These are phyloP conservation scores for Paecilomyces variotii DNA, from an alignment of 2,329 filamentous ascomycete genomes.

Conservation along the genomic window DNA sequence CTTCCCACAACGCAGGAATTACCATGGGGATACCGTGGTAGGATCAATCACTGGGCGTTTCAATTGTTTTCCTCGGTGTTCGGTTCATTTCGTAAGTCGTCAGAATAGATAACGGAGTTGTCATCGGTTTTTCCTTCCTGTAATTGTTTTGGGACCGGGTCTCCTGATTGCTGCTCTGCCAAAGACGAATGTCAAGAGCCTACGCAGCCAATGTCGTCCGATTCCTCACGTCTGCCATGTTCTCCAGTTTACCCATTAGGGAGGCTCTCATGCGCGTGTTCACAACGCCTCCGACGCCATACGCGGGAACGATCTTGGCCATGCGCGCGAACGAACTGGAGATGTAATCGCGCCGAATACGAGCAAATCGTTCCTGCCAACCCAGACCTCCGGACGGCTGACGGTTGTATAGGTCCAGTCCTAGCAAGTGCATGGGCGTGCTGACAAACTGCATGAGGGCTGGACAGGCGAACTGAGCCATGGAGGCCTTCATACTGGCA, in stretches of 20 bases:
- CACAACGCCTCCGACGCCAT: conserved; percentile 79
- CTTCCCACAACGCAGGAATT: neutral
- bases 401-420: conserved; percentile 79
- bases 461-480: conserved; percentile 74
- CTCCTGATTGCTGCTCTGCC: too few species aligned
- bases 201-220: neutral
- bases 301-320: conserved; percentile 79
- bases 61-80: neutral
- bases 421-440: conserved; percentile 78
- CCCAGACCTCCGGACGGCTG: conserved; percentile 34
- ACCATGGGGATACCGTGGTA: neutral
- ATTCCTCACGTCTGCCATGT: conserved; percentile 36
- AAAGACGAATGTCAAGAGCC: too few species aligned
- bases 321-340: conserved; percentile 68
- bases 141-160: neutral
- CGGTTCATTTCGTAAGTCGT: neutral
- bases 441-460: conserved; percentile 70
- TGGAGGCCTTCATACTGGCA: conserved; percentile 43
- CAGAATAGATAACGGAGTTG: neutral
- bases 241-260: conserved; percentile 58
- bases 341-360: conserved; percentile 67
- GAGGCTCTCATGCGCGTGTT: conserved; percentile 63
- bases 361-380: conserved; percentile 54
- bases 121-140: neutral
- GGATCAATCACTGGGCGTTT: neutral